Conservation (phyloP, 176 grass and related monocot species). For the Juncus inflexus region DNA sequence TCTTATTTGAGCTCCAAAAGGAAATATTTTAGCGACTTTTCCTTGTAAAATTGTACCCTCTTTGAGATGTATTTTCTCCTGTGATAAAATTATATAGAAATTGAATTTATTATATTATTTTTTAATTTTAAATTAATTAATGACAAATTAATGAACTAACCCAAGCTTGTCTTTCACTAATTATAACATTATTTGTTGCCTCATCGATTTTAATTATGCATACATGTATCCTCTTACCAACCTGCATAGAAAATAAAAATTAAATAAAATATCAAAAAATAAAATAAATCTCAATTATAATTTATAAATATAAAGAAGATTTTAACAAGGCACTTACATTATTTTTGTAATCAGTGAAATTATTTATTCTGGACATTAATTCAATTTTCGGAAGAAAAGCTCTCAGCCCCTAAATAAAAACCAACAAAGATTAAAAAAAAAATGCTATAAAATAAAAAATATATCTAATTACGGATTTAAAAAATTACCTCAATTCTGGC, state of each 20-base stretch:
- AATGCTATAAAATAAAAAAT: constrained; percentile 9
- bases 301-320: constrained; percentile 1
- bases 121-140: constrained; percentile 12
- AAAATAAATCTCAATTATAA: not conserved
- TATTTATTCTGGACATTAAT: constrained; percentile 65
- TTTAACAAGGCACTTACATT: constrained; percentile 48
- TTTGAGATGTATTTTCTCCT: constrained; percentile 60
- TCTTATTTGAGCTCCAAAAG: constrained; percentile 75
- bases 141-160: constrained; percentile 41
- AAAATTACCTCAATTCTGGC: constrained; percentile 68
- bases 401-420: constrained; percentile 55
- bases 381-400: constrained; percentile 88
- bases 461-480: constrained; percentile 8
- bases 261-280: constrained; percentile 1
- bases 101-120: constrained; percentile 1
- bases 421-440: not conserved
- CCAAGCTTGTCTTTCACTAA: constrained; percentile 87
- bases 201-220: constrained; percentile 76
- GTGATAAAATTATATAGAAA: constrained; percentile 22
- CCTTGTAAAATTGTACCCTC: constrained; percentile 83
- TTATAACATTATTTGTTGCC: constrained; percentile 64
- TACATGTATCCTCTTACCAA: constrained; percentile 45
- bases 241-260: constrained; percentile 37
- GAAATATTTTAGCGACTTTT: constrained; percentile 59
- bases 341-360: constrained; percentile 71